Evolutionary conservation across 176 grass and related monocot species (phyloP).

Genomic region (Aegilops umbellulata): DNA sequence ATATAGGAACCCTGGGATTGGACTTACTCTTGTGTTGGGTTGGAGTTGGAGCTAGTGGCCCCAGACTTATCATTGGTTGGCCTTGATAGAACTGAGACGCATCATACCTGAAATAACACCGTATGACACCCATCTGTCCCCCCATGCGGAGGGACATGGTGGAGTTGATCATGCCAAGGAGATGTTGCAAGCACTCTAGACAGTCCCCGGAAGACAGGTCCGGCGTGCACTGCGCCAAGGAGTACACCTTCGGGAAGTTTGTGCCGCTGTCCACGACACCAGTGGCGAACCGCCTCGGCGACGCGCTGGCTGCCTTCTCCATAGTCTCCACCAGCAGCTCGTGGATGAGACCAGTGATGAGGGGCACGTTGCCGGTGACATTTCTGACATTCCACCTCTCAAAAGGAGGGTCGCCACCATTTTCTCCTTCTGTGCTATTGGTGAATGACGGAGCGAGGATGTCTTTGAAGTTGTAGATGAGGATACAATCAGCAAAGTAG

Average conservation of each 20-base stretch:
- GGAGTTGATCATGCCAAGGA: constrained; percentile 22
- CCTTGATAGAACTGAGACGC: background rate
- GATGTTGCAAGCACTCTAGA: background rate
- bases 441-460: background rate
- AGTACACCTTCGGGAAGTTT: background rate
- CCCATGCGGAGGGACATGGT: background rate
- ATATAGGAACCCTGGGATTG: no score
- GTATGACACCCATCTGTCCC: background rate
- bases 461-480: background rate
- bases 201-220: constrained; percentile 27
- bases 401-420: background rate
- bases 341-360: background rate
- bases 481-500: background rate
- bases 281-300: background rate
- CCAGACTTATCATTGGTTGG: background rate
- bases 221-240: constrained; percentile 22
- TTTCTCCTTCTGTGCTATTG: no score
- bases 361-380: background rate
- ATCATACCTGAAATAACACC: constrained; percentile 20
- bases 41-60: background rate
- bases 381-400: constrained; percentile 11
- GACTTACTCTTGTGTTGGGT: background rate
- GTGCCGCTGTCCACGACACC: background rate
- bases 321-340: background rate
- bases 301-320: background rate